Conservation (phyloP, 192 early-diverging fungal species). For the Podila minutissima region DNA sequence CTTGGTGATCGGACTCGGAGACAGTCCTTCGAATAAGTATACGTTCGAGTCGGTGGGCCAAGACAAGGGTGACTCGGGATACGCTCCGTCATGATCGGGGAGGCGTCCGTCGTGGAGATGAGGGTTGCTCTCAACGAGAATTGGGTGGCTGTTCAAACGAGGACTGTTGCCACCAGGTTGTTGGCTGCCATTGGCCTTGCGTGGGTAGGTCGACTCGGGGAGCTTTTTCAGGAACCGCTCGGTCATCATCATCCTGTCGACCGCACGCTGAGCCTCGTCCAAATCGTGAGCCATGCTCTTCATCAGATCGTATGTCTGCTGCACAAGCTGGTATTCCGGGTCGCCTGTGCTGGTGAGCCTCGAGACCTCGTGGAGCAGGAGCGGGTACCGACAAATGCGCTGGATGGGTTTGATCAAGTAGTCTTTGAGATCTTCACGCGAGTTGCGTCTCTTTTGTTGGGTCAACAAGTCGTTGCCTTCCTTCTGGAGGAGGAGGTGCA, state of each 20-base stretch:
- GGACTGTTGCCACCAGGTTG: background rate
- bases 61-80: no score
- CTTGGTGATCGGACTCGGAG: constrained; percentile 34
- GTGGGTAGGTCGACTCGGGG: constrained; percentile 22
- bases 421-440: constrained; percentile 32
- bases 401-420: constrained; percentile 82
- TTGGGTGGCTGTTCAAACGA: no score
- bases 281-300: constrained; percentile 50
- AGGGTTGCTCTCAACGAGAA: no score
- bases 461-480: constrained; percentile 37
- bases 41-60: no score
- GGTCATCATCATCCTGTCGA: constrained; percentile 45
- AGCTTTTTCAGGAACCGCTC: constrained; percentile 36
- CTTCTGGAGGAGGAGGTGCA: constrained; percentile 10
- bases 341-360: constrained; percentile 57
- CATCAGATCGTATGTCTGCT: constrained; percentile 42
- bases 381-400: constrained; percentile 91
- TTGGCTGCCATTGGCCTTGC: constrained; percentile 1
- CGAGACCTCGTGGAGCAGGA: constrained; percentile 73
- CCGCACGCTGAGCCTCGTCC: constrained; percentile 47
- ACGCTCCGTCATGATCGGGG: no score
- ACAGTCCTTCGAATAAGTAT: constrained; percentile 3
- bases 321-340: constrained; percentile 46
- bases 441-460: constrained; percentile 18
- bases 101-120: no score